These are phyloP conservation scores for Chlamydomonas sphaeroides DNA, from an alignment of 139 green algal species.

Conservation along the genomic window DNA sequence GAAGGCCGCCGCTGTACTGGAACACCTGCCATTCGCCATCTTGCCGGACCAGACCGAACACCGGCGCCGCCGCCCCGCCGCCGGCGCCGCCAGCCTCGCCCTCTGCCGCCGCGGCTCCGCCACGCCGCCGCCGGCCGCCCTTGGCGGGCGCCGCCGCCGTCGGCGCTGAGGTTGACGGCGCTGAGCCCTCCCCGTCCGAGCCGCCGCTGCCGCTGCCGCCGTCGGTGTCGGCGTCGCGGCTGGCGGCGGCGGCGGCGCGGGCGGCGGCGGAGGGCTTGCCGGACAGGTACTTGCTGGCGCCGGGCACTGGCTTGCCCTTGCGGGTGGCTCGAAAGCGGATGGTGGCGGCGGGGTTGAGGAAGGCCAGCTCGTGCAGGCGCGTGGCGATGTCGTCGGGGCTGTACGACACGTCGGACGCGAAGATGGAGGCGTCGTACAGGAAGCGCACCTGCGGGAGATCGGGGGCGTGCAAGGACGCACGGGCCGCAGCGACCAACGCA, in stretches of 20 bases:
- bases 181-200: neutral
- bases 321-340: slow-evolving; percentile 33
- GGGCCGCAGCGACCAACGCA: too few species aligned
- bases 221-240: neutral
- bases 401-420: slow-evolving; percentile 72
- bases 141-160: neutral
- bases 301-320: neutral
- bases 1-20: slow-evolving; percentile 80
- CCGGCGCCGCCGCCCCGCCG: slow-evolving; percentile 2
- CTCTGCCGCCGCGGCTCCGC: neutral
- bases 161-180: neutral
- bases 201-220: neutral
- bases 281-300: neutral
- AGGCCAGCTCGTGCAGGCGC: slow-evolving; percentile 94
- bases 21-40: slow-evolving; percentile 76
- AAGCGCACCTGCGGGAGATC: slow-evolving; percentile 79
- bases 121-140: neutral
- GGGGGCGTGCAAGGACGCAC: neutral
- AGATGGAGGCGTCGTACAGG: slow-evolving; percentile 84
- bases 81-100: neutral
- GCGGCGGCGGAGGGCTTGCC: too few species aligned
- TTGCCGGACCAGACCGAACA: slow-evolving; percentile 14
- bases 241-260: slow-evolving; percentile 22
- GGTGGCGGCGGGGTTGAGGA: slow-evolving; percentile 89
- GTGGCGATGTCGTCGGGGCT: slow-evolving; percentile 82